Evolutionary conservation across 2,329 filamentous ascomycete genomes (phyloP).

Genomic region (Penicillium sp.): DNA sequence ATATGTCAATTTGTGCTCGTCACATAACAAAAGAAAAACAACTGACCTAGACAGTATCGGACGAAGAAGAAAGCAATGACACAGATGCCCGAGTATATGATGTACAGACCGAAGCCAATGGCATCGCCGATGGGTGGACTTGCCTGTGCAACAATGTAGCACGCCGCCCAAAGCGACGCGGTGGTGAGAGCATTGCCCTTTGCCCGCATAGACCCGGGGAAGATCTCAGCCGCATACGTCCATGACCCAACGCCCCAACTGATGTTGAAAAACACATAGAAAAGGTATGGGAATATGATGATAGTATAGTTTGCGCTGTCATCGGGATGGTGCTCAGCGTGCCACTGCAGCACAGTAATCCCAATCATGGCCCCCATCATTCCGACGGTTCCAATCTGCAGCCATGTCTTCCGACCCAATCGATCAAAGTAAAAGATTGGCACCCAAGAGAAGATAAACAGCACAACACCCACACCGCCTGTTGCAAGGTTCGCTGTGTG

Average conservation of each 20-base stretch:
- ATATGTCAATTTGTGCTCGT: background rate
- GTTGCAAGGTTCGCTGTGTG: constrained; percentile 16
- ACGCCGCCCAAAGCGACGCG: constrained; percentile 16
- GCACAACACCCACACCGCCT: constrained; percentile 16
- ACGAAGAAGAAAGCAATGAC: constrained; percentile 20
- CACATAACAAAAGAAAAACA: background rate
- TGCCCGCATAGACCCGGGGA: constrained; percentile 17
- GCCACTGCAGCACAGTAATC: constrained; percentile 19
- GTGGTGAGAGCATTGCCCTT: constrained; percentile 16
- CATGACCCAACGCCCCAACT: constrained; percentile 22
- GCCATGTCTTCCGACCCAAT: constrained; percentile 20
- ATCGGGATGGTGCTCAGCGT: constrained; percentile 11
- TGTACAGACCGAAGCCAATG: constrained; percentile 20
- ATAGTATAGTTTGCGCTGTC: constrained; percentile 14
- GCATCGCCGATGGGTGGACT: constrained; percentile 17
- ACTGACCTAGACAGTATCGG: constrained; percentile 16
- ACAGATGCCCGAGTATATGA: constrained; percentile 21
- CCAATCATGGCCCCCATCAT: constrained; percentile 20
- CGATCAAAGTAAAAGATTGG: constrained; percentile 20
- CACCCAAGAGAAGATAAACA: constrained; percentile 20
- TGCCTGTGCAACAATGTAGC: constrained; percentile 20
- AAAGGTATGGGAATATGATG: constrained; percentile 20
- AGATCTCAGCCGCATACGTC: constrained; percentile 22
- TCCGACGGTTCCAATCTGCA: constrained; percentile 19
- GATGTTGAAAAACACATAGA: constrained; percentile 25